Conservation (phyloP, 2,329 filamentous ascomycete genomes). For the Alternaria burnsii region DNA sequence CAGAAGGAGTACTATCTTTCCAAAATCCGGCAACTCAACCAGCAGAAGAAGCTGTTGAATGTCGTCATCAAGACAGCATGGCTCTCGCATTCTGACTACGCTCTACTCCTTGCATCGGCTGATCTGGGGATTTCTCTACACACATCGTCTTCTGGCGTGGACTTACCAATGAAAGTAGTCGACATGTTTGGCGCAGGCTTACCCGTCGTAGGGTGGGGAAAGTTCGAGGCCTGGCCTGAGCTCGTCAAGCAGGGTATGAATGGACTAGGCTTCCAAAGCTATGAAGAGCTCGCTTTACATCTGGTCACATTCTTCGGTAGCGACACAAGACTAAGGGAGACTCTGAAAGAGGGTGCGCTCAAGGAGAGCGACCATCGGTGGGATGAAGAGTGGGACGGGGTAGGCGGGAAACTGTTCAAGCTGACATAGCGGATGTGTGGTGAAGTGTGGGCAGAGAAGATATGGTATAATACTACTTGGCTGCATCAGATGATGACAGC, state of each 20-base stretch:
- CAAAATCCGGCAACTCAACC: conserved; percentile 69
- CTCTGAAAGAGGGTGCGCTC: conserved; percentile 73
- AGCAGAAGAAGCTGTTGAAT: conserved; percentile 69
- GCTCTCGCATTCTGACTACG: conserved; percentile 85
- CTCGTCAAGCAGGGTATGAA: conserved; percentile 89
- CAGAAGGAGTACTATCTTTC: conserved; percentile 78
- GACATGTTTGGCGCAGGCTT: conserved; percentile 98
- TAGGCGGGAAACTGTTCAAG: conserved; percentile 75
- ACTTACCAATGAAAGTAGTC: conserved; percentile 98
- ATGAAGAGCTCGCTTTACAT: conserved; percentile 69
- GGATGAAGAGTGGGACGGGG: conserved; percentile 91
- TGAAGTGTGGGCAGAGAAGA: not conserved
- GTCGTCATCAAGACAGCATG: conserved; percentile 83
- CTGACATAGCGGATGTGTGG: not conserved
- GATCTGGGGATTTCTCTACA: conserved; percentile 92
- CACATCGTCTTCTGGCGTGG: conserved; percentile 91
- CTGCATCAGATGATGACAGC: not conserved
- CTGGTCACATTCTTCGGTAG: conserved; percentile 70
- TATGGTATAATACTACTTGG: not conserved
- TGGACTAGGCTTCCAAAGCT: conserved; percentile 81
- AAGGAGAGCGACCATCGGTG: conserved; percentile 79
- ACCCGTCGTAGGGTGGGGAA: conserved; percentile 85
- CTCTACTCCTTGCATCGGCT: conserved; percentile 80
- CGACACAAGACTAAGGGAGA: conserved; percentile 63
- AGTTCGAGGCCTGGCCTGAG: conserved; percentile 88